Conservation (phyloP, 2,329 filamentous ascomycete species). For the Ilyonectria destructans region DNA sequence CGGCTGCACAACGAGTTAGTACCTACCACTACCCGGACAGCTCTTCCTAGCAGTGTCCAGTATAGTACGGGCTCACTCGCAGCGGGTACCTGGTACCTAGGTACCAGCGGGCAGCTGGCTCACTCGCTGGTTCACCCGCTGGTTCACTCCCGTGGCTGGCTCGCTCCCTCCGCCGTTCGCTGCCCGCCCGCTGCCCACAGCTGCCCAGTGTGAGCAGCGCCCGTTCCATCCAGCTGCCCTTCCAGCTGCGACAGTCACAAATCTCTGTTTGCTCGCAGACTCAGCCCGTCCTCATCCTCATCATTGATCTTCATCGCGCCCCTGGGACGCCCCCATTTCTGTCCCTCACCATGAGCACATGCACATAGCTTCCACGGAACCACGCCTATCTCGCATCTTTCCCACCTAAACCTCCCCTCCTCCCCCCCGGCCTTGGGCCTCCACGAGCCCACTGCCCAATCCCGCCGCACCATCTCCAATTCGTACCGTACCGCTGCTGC, state of each 20-base stretch:
- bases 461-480: constrained; percentile 39
- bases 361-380: constrained; percentile 27
- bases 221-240: background rate
- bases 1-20: background rate
- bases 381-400: constrained; percentile 34
- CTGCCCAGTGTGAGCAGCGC: constrained; percentile 3
- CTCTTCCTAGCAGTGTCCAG: background rate
- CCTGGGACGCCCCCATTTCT: background rate
- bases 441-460: constrained; percentile 47
- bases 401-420: constrained; percentile 8
- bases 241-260: constrained; percentile 5
- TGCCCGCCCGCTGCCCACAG: background rate
- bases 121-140: background rate
- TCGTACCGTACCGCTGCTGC: constrained; percentile 29
- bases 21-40: background rate
- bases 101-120: background rate
- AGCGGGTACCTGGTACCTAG: background rate
- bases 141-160: background rate
- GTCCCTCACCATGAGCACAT: constrained; percentile 33
- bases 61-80: background rate
- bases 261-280: background rate
- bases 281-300: background rate
- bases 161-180: constrained; percentile 2
- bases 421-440: constrained; percentile 46
- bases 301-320: constrained; percentile 12